phyloP scores from a whole-genome alignment of 805 yeast genomes.

The Ogataea nitratoaversa region DNA sequence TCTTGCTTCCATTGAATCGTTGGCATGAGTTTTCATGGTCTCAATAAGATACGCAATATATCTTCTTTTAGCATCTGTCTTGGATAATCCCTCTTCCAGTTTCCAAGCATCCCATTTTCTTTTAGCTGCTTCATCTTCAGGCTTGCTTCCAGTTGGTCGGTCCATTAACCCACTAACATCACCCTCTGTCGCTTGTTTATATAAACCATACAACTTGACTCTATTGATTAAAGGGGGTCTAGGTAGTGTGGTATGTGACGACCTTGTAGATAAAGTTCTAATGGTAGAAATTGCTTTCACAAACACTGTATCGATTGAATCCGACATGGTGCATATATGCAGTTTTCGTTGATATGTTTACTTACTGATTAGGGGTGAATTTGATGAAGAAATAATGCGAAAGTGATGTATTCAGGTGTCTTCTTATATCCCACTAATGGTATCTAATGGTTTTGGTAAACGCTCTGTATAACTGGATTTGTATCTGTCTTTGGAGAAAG shows the following conservation, averaged over 20 bases:
- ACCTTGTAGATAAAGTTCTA: constrained; percentile 61
- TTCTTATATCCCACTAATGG: too few relatives aligned
- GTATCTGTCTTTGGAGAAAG: too few relatives aligned
- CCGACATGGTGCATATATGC: constrained; percentile 36
- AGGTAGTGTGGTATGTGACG: constrained; percentile 60
- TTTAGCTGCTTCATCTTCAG: constrained; percentile 64
- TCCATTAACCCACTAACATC: constrained; percentile 66
- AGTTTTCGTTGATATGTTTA: too few relatives aligned
- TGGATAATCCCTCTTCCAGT: constrained; percentile 59
- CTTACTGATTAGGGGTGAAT: too few relatives aligned
- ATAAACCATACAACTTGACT: constrained; percentile 70
- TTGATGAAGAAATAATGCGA: background rate
- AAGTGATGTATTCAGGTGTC: too few relatives aligned
- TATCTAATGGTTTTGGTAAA: too few relatives aligned
- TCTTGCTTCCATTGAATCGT: constrained; percentile 61
- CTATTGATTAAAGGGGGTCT: constrained; percentile 73
- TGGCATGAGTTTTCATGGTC: constrained; percentile 68
- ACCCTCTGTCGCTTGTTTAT: constrained; percentile 89
- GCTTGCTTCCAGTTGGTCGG: constrained; percentile 55
- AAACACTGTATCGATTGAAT: constrained; percentile 71
- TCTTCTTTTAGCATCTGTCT: constrained; percentile 67
- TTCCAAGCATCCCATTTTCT: constrained; percentile 88
- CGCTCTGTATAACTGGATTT: too few relatives aligned
- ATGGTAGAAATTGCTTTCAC: constrained; percentile 80
- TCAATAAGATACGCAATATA: constrained; percentile 67